Evolutionary conservation across 306 rosid genomes (phyloP), one percentile per base, ranked within the genome.

Genomic region (Medicago arabica): DNA sequence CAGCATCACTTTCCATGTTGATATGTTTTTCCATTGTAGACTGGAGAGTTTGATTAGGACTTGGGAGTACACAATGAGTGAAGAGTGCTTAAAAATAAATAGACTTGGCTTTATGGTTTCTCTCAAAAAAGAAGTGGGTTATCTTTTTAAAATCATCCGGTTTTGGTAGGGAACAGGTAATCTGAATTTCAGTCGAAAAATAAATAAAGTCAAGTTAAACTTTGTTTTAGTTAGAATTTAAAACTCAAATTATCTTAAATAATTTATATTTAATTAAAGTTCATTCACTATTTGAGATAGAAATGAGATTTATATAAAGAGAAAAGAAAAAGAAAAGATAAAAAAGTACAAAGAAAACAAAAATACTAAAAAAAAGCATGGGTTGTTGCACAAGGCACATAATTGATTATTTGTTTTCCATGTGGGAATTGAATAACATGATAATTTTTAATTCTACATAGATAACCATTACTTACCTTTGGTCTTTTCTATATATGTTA

Each of bases 341-440:
- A 34, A 41, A 66, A 43, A 28, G 51, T 10, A 39, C n/a, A 41
- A 75, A n/a, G 57, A 69, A 76, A 75, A 74, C 16, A 63, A 74
- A 39, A 82, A 76, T 67, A 85, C 72, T 44, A 19, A 11, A 1
- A 67, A 44, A 25, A 12, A 13, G 43, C 25, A 79, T 81, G 84
- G 94, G 84, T 79, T 71, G 85, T 81, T 71, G 85, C 85, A 72
- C 65, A 23, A 72, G 70, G 67, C 60, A 76, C 77, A 61, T 71
- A 78, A 55, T 74, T 79, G 77, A 39, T 71, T 74, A 62, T 86
- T 88, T 86, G 86, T 81, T 86, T 78, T 75, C 91, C 92, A 88
- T 88, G 94, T 92, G 95, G 50, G 81, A 78, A 82, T 82, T 86
- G 64, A 80, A 69, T 80, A 83, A 13, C 55, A 41, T 43, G 74